phyloP scores from a whole-genome alignment of 495 filamentous ascomycete genomes.

The Lineolata rhizophorae region DNA sequence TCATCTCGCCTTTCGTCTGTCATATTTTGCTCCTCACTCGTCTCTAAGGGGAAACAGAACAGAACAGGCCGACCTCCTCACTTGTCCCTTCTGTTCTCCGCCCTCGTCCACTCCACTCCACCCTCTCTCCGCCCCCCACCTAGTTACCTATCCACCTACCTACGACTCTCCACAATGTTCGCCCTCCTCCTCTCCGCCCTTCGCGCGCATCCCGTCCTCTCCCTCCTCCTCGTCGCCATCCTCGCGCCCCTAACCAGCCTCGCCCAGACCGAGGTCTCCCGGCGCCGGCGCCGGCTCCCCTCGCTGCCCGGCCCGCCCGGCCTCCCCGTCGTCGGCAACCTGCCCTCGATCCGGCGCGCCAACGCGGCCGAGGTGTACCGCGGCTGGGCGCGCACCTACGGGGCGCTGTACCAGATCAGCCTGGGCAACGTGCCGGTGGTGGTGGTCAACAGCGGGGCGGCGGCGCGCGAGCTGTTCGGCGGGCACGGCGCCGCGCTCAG shows the following conservation, averaged over 20 bases:
- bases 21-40: too few relatives aligned
- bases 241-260: conserved; percentile 23
- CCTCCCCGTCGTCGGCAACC: conserved; percentile 38
- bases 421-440: conserved; percentile 39
- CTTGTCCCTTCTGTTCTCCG: too few relatives aligned
- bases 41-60: too few relatives aligned
- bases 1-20: too few relatives aligned
- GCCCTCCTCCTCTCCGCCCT: too few relatives aligned
- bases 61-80: too few relatives aligned
- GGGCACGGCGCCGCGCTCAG: conserved; percentile 32
- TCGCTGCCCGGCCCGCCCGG: conserved; percentile 32
- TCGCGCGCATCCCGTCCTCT: conserved; percentile 10
- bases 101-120: too few relatives aligned
- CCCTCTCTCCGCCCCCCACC: too few relatives aligned
- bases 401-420: conserved; percentile 40
- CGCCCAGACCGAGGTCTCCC: conserved; percentile 29
- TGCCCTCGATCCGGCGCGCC: conserved; percentile 32
- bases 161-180: too few relatives aligned
- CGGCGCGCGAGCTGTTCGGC: conserved; percentile 34
- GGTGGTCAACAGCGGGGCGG: conserved; percentile 34
- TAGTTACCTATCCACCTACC: too few relatives aligned
- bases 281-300: conserved; percentile 24
- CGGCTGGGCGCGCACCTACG: conserved; percentile 33
- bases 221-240: conserved; percentile 11
- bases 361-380: conserved; percentile 40